Conservation (phyloP, 2,329 filamentous ascomycete species). For the Microdochium bolleyi region DNA sequence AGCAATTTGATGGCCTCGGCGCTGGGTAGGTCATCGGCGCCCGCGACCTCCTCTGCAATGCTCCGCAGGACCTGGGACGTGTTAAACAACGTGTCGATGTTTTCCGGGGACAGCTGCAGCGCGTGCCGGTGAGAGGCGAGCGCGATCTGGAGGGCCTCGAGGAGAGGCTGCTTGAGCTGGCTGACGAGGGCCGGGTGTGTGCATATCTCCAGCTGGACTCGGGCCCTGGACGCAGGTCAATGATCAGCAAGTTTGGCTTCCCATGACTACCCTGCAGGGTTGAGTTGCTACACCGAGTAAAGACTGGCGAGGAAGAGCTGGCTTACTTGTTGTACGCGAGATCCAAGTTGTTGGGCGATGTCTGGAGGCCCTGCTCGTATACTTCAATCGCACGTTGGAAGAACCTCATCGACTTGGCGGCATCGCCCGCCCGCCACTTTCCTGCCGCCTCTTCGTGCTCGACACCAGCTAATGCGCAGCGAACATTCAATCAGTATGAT, state of each 20-base stretch:
- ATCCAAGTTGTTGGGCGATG: constrained; percentile 57
- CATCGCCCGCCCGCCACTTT: constrained; percentile 67
- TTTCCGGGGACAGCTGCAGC: constrained; percentile 48
- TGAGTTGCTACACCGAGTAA: too few relatives aligned
- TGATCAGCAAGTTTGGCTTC: constrained; percentile 4
- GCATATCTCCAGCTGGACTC: constrained; percentile 61
- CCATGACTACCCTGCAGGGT: too few relatives aligned
- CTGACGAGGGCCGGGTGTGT: constrained; percentile 56
- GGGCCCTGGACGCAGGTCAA: constrained; percentile 38
- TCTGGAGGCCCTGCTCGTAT: constrained; percentile 55
- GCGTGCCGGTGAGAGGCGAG: constrained; percentile 58
- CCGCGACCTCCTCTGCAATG: constrained; percentile 51
- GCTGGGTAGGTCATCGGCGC: constrained; percentile 37
- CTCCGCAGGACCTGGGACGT: constrained; percentile 61
- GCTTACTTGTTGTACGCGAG: constrained; percentile 66
- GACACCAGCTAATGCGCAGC: constrained; percentile 43
- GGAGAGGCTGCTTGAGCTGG: constrained; percentile 43
- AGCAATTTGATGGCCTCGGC: constrained; percentile 29
- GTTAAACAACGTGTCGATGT: constrained; percentile 64
- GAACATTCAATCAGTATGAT: neutral
- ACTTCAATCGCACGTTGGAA: constrained; percentile 57
- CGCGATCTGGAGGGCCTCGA: constrained; percentile 50
- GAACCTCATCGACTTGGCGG: constrained; percentile 48
- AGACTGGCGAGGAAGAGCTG: constrained; percentile 4
- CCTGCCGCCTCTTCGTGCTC: constrained; percentile 64